These are phyloP conservation scores for Penicillium steckii DNA, from an alignment of 495 filamentous ascomycete species.

Conservation along the genomic window DNA sequence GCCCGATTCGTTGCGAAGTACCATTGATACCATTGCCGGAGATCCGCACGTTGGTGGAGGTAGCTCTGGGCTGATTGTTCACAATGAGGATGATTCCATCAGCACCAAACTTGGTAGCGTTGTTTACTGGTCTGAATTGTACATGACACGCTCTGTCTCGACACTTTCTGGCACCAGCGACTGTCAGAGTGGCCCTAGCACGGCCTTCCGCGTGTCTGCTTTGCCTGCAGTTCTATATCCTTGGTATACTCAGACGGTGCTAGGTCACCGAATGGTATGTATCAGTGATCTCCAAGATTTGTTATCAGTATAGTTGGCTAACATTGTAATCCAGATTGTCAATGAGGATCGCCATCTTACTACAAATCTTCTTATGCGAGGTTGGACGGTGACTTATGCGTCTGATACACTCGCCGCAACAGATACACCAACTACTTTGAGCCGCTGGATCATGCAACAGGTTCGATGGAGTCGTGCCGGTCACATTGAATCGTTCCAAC, in stretches of 20 bases:
- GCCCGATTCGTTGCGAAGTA: conserved; percentile 24
- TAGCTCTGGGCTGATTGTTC: conserved; percentile 29
- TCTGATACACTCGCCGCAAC: conserved; percentile 32
- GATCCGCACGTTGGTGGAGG: conserved; percentile 29
- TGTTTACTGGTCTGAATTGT: conserved; percentile 34
- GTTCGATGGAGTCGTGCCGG: conserved; percentile 34
- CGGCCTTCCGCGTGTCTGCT: conserved; percentile 28
- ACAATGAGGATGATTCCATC: conserved; percentile 27
- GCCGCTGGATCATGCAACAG: conserved; percentile 34
- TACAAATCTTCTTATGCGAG: conserved; percentile 31
- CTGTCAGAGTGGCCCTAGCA: conserved; percentile 32
- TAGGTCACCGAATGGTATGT: conserved; percentile 28
- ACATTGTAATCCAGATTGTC: conserved; percentile 16
- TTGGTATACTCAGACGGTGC: conserved; percentile 32
- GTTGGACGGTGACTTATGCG: conserved; percentile 34
- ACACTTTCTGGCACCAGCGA: conserved; percentile 28
- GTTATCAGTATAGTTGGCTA: neutral
- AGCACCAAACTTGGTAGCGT: conserved; percentile 28
- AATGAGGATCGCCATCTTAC: conserved; percentile 37
- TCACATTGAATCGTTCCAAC: conserved; percentile 36
- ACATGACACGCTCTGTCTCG: conserved; percentile 25
- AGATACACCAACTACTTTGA: conserved; percentile 31
- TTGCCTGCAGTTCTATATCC: conserved; percentile 26
- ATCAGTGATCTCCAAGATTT: neutral
- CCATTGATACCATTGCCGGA: conserved; percentile 28